Conservation (phyloP, 129 eudicot species). For the Helichrysum umbraculigerum region DNA sequence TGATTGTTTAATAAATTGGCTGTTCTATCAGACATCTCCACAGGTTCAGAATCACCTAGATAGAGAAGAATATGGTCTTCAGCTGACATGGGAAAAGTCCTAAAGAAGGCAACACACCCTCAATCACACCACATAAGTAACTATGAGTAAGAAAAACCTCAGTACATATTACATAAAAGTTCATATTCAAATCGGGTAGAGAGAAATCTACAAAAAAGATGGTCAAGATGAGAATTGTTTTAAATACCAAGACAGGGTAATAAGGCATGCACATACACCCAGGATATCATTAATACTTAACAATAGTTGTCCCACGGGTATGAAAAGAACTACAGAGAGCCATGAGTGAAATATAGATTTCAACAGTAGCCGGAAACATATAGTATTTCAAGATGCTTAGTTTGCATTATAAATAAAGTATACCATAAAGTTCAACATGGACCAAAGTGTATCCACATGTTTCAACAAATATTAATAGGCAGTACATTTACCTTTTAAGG, state of each 20-base stretch:
- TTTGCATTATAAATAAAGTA: no score
- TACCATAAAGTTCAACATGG: no score
- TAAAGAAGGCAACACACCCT: conserved; percentile 39
- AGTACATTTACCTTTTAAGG: conserved; percentile 74
- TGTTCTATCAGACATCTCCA: conserved; percentile 90
- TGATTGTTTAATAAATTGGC: conserved; percentile 88
- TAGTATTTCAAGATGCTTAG: no score
- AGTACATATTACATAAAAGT: neutral
- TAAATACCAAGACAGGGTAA: neutral
- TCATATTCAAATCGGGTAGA: neutral
- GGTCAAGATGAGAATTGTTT: conserved; percentile 8
- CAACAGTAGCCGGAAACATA: conserved; percentile 16
- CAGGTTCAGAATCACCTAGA: conserved; percentile 84
- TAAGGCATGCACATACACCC: neutral
- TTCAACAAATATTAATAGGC: no score
- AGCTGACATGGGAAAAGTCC: neutral
- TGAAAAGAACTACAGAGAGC: neutral
- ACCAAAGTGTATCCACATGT: no score
- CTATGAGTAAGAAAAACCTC: conserved; percentile 1
- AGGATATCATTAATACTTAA: conserved; percentile 3
- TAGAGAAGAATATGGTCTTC: neutral
- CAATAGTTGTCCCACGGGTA: conserved; percentile 10
- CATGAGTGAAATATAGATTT: neutral
- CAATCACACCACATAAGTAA: conserved; percentile 29
- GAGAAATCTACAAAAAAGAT: neutral